phyloP scores from a whole-genome alignment of 208 protist species.

The Trypanosoma brucei region DNA sequence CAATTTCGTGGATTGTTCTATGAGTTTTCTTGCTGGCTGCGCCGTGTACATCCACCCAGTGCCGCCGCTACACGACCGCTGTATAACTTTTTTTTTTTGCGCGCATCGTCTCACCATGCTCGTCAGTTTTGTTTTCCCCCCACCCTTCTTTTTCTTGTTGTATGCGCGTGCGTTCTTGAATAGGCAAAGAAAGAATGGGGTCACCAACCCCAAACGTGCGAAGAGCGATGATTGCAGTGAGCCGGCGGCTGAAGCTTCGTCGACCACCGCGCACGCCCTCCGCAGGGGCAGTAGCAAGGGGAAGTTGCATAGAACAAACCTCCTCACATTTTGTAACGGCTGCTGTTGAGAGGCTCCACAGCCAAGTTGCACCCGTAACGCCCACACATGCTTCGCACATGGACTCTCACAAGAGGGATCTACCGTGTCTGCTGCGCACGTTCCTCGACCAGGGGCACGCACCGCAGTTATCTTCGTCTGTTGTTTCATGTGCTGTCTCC shows the following conservation, averaged over 20 bases:
- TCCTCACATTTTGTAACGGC: conserved; percentile 19
- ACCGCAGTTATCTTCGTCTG: not conserved
- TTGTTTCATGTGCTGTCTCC: not conserved
- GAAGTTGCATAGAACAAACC: not conserved
- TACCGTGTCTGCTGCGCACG: too few species aligned
- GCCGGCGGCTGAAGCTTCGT: conserved; percentile 13
- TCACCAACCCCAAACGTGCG: conserved; percentile 10
- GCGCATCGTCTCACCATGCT: not conserved
- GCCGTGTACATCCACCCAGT: too few species aligned
- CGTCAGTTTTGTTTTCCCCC: not conserved
- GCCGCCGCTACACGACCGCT: too few species aligned
- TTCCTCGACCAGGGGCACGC: too few species aligned
- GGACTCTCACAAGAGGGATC: too few species aligned
- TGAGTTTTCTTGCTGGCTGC: too few species aligned
- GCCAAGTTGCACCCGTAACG: not conserved
- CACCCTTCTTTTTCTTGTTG: not conserved
- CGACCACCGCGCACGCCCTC: not conserved
- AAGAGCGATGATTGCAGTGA: conserved; percentile 17
- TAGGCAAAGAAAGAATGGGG: conserved; percentile 2
- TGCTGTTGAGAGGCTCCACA: conserved; percentile 3
- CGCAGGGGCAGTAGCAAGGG: not conserved
- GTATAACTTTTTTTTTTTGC: not conserved
- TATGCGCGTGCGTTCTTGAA: not conserved
- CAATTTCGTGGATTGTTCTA: too few species aligned
- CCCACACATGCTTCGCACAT: not conserved